These are phyloP conservation scores for Thuidium tamariscinum DNA, from an alignment of 225 moss, liverwort and hornwort genomes.

Conservation along the genomic window DNA sequence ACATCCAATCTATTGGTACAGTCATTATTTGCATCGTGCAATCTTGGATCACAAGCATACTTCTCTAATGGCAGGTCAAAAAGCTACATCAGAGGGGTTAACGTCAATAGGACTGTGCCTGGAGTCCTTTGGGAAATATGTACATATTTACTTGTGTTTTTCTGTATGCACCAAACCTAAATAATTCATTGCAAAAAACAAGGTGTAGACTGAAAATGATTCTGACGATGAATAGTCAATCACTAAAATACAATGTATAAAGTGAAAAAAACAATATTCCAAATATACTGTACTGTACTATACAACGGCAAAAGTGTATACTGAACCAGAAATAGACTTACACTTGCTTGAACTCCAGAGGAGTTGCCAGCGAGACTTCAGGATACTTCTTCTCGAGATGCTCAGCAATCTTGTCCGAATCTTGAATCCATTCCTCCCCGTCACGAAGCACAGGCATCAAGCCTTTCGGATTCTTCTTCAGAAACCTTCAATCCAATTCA, in stretches of 20 bases:
- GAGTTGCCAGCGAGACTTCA: constrained; percentile 44
- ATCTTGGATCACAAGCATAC: background rate
- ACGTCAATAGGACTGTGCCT: background rate
- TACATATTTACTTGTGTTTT: background rate
- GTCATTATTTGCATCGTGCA: background rate
- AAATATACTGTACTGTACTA: too few relatives aligned
- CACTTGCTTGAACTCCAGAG: constrained; percentile 57
- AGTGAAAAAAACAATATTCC: background rate
- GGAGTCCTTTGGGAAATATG: background rate
- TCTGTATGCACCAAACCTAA: background rate
- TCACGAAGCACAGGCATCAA: constrained; percentile 82
- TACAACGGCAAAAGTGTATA: background rate
- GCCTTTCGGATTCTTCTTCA: constrained; percentile 67
- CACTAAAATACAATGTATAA: too few relatives aligned
- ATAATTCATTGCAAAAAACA: background rate
- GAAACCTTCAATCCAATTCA: constrained; percentile 35
- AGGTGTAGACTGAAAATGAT: background rate
- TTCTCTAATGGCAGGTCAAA: background rate
- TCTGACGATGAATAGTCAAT: background rate
- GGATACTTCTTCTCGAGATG: constrained; percentile 74
- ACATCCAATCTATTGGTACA: background rate
- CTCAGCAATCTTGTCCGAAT: constrained; percentile 76
- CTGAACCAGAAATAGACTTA: background rate
- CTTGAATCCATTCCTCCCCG: constrained; percentile 78
- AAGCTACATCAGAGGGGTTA: background rate